Conservation (phyloP, 768 basidiomycete species). For the Leccinum longicurvipes region DNA sequence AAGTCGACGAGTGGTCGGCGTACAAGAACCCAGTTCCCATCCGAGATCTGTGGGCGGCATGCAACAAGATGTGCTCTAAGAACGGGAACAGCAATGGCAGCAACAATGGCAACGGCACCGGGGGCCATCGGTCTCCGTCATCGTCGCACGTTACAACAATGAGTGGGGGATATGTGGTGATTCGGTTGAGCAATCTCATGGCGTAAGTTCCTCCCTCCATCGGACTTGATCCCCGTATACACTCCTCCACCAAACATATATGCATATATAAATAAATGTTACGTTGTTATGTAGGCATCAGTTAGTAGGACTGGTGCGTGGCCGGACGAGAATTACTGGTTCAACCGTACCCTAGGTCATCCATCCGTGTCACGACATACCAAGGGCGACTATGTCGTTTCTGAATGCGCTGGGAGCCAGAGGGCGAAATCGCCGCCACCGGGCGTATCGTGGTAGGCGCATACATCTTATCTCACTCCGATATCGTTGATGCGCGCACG, state of each 20-base stretch:
- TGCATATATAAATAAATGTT: no score
- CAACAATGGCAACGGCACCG: not conserved
- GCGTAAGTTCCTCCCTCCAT: conserved; percentile 48
- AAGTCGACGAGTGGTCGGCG: no score
- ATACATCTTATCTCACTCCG: conserved; percentile 35
- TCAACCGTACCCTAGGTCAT: not conserved
- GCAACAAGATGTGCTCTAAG: conserved; percentile 69
- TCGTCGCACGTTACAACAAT: conserved; percentile 23
- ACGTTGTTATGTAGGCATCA: no score
- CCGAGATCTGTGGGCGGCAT: conserved; percentile 61
- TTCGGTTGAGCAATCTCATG: conserved; percentile 68
- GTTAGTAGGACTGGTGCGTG: conserved; percentile 69
- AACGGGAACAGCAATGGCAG: conserved; percentile 28
- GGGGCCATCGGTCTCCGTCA: not conserved
- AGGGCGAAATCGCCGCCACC: conserved; percentile 60
- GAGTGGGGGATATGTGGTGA: conserved; percentile 85
- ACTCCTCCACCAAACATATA: no score
- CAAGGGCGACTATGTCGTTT: conserved; percentile 70
- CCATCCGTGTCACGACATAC: conserved; percentile 26
- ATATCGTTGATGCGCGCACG: conserved; percentile 11
- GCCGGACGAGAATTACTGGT: conserved; percentile 82
- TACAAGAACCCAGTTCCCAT: conserved; percentile 64
- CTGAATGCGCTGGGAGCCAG: conserved; percentile 60
- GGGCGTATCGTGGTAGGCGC: conserved; percentile 67
- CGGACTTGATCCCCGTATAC: not conserved